phyloP scores from a whole-genome alignment of 2,329 filamentous ascomycete genomes.

The Grosmannia serpens region DNA sequence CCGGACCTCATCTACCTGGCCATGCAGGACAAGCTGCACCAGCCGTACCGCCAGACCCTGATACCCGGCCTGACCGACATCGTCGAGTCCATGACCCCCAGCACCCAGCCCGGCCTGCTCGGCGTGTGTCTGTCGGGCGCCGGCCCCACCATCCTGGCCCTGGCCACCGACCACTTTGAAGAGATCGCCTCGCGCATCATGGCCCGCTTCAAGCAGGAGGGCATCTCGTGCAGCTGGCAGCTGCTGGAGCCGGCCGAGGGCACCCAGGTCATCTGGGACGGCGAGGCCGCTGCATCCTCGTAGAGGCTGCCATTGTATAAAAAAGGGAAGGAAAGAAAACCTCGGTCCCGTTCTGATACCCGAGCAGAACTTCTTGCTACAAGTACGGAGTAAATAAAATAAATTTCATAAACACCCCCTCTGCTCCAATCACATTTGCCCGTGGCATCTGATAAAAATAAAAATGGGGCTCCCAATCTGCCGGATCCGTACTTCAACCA shows the following conservation, averaged over 20 bases:
- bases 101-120: constrained; percentile 74
- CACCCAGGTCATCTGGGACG: constrained; percentile 28
- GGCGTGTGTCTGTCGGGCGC: constrained; percentile 93
- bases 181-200: constrained; percentile 74
- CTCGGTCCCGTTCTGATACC: background rate
- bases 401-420: background rate
- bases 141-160: constrained; percentile 84
- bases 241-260: constrained; percentile 80
- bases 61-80: constrained; percentile 90
- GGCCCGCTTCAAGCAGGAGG: constrained; percentile 56
- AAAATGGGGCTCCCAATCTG: background rate
- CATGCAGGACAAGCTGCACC: constrained; percentile 98
- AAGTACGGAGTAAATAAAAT: background rate
- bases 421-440: background rate
- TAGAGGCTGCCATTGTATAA: background rate
- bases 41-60: constrained; percentile 84
- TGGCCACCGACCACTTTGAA: constrained; percentile 84
- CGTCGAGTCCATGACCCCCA: constrained; percentile 79
- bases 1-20: constrained; percentile 90
- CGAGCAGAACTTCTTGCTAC: background rate
- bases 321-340: background rate
- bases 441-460: background rate
- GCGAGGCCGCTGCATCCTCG: background rate
- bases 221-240: constrained; percentile 75
- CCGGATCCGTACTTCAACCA: background rate